These are phyloP conservation scores for Francoa sonchifolia DNA, from an alignment of 441 rosid species.

Conservation along the genomic window DNA sequence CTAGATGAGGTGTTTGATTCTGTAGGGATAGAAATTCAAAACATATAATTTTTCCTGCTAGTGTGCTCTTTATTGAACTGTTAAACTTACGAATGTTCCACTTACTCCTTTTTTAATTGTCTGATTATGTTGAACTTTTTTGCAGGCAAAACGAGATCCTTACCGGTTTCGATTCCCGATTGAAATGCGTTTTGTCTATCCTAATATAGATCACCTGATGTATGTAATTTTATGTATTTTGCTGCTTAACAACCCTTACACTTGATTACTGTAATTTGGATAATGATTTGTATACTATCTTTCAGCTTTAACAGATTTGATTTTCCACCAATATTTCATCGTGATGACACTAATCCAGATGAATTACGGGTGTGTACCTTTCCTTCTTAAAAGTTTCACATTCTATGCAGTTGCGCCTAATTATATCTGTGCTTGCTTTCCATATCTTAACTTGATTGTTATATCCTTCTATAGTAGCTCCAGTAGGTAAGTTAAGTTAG, in stretches of 20 bases:
- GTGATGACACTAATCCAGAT: conserved; percentile 63
- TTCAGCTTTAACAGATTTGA: conserved; percentile 86
- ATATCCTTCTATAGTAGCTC: too few relatives aligned
- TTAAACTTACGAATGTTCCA: neutral
- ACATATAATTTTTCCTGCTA: neutral
- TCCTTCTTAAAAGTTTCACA: conserved; percentile 4
- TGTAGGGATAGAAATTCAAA: too few relatives aligned
- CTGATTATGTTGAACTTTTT: conserved; percentile 6
- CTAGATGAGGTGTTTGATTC: too few relatives aligned
- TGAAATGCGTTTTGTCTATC: conserved; percentile 83
- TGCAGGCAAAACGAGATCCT: conserved; percentile 94
- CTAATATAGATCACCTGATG: conserved; percentile 92
- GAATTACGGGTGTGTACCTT: conserved; percentile 55
- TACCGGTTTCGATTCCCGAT: conserved; percentile 86
- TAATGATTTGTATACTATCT: conserved; percentile 5
- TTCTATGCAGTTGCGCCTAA: neutral
- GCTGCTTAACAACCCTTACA: conserved; percentile 1
- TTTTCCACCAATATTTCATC: conserved; percentile 82
- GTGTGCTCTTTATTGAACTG: neutral
- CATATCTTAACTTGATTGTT: neutral
- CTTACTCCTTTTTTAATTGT: conserved; percentile 1
- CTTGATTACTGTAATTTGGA: conserved; percentile 4
- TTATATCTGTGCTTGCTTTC: neutral
- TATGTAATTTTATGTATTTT: conserved; percentile 25
- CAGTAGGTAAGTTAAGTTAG: too few relatives aligned